Evolutionary conservation across 495 filamentous ascomycete genomes (phyloP), one percentile per base, ranked within the genome.

Genomic region (Penicillium canariense): DNA sequence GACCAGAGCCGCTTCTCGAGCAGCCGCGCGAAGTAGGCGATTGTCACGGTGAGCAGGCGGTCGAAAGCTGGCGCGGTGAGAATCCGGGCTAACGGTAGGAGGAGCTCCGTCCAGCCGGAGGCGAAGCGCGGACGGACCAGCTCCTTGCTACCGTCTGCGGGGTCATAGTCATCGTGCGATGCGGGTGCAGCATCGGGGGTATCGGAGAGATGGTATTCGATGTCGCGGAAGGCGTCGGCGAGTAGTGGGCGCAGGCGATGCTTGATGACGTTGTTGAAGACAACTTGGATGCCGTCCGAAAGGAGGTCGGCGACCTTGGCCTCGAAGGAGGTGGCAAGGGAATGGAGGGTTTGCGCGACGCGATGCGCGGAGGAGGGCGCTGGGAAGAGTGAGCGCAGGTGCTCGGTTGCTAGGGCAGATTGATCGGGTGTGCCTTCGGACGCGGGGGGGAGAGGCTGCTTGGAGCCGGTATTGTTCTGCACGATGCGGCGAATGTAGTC

Each of bases 1-100:
- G 85, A 85, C 87, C 86, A 93, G 27, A 97, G 84, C 3, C 93
- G 75, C 79, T 96, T 97, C 76, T 97, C 95, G 8, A 98, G 77
- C 36, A 91, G 79, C 12, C 79, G 78, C 0, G 86, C 76, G 3
- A 97, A 82, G 67, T 95, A 87, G 1, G 74, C 76, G 14, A 90
- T 79, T 9, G 91, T 88, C 6, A 83, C 76, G 28, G 85, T 82
- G 17, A 96, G 78, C 8, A 98, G 76, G 15, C 79, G 81, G 50
- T 86, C 81, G 63, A 85, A 92, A 22, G 84, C 85, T 25, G 79
- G 72, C 0, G 83, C 71, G 4, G 90, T 96, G 49, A 97, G 83
- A 51, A 97, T 80, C n/a, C 91, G 85, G n/a, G 81, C 82, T 38
- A 97, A 74, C 4, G 95, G 91, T 45, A 80, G 80, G 67, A 91